Evolutionary conservation across 805 yeast genomes (phyloP), one percentile per base, ranked within the genome.

Genomic region (Lachancea meyersii): DNA sequence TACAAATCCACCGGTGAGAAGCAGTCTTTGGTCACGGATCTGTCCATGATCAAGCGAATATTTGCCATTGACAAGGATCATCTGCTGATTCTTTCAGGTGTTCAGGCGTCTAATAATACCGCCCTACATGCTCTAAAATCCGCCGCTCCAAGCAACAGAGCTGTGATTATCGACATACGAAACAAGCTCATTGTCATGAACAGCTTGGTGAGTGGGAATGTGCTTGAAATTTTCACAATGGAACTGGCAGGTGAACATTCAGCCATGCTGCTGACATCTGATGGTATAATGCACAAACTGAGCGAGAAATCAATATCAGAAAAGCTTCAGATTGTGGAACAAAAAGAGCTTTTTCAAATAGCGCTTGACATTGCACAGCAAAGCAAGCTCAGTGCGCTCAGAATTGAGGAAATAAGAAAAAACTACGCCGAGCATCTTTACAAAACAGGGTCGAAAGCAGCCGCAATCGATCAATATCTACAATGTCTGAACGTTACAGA

Each of bases 381-480:
- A 22, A 36, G 58, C 27, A 57, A 65, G 39, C 31, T 75, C 5
- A 45, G 46, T 3, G 8, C 34, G 1, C 6, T 45, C 5, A 38
- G 48, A 18, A 45, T 54, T 13, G 58, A 69, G 46, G 49, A 61
- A 1, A 73, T 79, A 21, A 72, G 75, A 48, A 75, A 71, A 48
- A 67, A 72, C 34, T 85, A 79, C 55, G 98, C 86, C 5, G 89
- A 86, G 48, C 76, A 69, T 55, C 69, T 86, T 1, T 89, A 81
- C 54, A 72, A 72, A 1, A 79, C 76, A 49, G 83, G 76, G 28
- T 82, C 82, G 35, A 75, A 67, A 32, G 76, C 76, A 3, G 86
- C 77, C 7, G 85, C 97, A 0, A 76, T 87, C 49, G 70, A 73
- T n/a, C 82, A 84, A 48, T 93, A 81, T 54, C 72, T 83, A n/a